Evolutionary conservation across 2,329 filamentous ascomycete species (phyloP).

Genomic region (Trichoderma oligosporum): DNA sequence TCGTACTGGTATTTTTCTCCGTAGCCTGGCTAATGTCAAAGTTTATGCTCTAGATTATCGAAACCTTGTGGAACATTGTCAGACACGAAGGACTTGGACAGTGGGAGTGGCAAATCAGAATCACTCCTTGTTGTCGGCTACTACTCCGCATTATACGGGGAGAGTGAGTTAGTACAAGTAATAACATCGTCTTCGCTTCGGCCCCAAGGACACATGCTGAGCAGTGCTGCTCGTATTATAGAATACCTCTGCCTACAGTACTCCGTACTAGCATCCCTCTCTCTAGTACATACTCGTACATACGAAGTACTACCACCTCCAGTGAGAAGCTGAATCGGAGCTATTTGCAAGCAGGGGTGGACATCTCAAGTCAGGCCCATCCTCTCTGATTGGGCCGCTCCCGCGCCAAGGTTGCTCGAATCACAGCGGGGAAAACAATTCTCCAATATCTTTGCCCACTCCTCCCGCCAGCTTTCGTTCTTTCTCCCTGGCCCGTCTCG

Average conservation of each 20-base stretch:
- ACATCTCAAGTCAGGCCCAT: constrained; percentile 12
- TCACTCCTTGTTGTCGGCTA: too few species aligned
- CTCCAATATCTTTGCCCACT: background rate
- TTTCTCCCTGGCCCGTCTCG: constrained; percentile 7
- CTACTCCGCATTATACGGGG: background rate
- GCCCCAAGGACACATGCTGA: background rate
- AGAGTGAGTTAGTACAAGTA: too few species aligned
- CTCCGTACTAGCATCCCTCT: background rate
- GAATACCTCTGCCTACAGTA: too few species aligned
- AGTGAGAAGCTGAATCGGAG: background rate
- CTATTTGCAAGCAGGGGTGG: background rate
- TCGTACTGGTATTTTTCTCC: too few species aligned
- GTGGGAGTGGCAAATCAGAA: too few species aligned
- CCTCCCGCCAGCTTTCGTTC: background rate
- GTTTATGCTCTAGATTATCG: too few species aligned
- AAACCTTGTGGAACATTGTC: too few species aligned
- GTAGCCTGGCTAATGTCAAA: too few species aligned
- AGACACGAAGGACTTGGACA: too few species aligned
- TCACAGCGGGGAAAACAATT: constrained; percentile 27
- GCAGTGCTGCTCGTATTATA: too few species aligned
- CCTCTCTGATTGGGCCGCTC: constrained; percentile 30
- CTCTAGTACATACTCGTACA: background rate
- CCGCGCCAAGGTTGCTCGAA: constrained; percentile 24
- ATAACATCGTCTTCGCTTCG: background rate
- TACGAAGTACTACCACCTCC: background rate